Conservation (phyloP, 306 rosid species). For the Vicia faba region DNA sequence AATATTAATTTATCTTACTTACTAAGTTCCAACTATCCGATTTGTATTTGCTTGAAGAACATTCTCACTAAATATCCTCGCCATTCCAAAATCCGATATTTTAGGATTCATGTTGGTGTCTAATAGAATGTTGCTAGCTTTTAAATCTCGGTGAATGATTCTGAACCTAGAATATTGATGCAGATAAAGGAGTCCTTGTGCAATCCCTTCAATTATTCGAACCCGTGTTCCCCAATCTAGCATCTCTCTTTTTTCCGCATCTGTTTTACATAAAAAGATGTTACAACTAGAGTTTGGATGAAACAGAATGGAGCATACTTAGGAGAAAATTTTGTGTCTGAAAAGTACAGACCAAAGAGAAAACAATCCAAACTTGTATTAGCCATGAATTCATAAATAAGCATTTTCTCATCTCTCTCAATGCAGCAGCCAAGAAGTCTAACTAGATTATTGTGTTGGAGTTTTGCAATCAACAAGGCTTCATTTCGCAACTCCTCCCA, state of each 20-base stretch:
- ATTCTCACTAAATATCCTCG: constrained; percentile 37
- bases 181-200: constrained; percentile 47
- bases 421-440: constrained; percentile 9
- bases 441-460: constrained; percentile 48
- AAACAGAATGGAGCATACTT: not conserved
- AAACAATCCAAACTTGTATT: constrained; percentile 44
- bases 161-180: constrained; percentile 39
- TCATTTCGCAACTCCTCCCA: constrained; percentile 48
- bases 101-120: constrained; percentile 42
- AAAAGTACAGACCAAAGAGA: constrained; percentile 38
- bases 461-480: constrained; percentile 44
- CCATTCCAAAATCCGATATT: constrained; percentile 49
- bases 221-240: constrained; percentile 41
- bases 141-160: constrained; percentile 42
- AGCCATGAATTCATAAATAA: constrained; percentile 4
- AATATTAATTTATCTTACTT: constrained; percentile 12
- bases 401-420: not conserved
- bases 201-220: constrained; percentile 37
- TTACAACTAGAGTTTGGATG: not conserved
- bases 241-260: constrained; percentile 17
- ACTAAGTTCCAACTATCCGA: constrained; percentile 45
- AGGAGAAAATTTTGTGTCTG: not conserved
- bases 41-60: constrained; percentile 43
- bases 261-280: constrained; percentile 9
- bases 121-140: constrained; percentile 42